These are phyloP conservation scores for Neurospora sp. DNA, from an alignment of 495 filamentous ascomycete genomes.

Conservation along the genomic window DNA sequence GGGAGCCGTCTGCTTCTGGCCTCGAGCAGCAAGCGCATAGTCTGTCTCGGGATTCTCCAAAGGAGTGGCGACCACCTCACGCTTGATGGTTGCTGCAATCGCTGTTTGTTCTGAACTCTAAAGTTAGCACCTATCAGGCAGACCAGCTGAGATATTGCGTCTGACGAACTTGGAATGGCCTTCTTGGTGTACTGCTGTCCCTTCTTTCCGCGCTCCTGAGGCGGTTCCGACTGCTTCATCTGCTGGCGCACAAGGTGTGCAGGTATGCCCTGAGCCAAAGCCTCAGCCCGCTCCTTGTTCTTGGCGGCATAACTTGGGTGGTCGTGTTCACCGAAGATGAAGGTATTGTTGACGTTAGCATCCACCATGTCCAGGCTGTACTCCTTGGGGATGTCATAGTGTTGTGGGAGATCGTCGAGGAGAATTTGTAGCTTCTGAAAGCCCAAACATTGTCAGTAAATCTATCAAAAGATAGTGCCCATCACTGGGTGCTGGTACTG, in stretches of 20 bases:
- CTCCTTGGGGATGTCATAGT: conserved; percentile 65
- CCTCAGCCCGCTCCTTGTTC: conserved; percentile 39
- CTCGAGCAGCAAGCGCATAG: conserved; percentile 48
- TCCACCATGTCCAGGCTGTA: conserved; percentile 66
- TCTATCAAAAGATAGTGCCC: not conserved
- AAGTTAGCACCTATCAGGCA: not conserved
- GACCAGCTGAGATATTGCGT: not conserved
- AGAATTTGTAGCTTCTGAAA: conserved; percentile 33
- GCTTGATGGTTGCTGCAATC: conserved; percentile 58
- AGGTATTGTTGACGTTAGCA: conserved; percentile 62
- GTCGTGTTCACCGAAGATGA: conserved; percentile 85
- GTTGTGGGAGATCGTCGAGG: conserved; percentile 42
- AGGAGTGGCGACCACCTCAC: conserved; percentile 70
- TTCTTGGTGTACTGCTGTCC: conserved; percentile 63
- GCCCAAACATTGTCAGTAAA: conserved; percentile 6
- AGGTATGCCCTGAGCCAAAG: conserved; percentile 39
- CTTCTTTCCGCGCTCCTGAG: conserved; percentile 46
- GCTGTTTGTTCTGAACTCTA: conserved; percentile 61
- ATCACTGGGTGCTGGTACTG: not conserved
- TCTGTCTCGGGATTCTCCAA: conserved; percentile 65
- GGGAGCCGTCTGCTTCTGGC: conserved; percentile 53
- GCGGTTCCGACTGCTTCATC: conserved; percentile 23
- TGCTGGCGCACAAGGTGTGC: conserved; percentile 35
- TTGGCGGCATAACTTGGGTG: conserved; percentile 65
- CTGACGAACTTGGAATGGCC: conserved; percentile 68